Percentiles rank a stretch among this genome's conserved stretches.
These are phyloP conservation scores for Cystoisospora suis DNA, from an alignment of 169 alveolate species.

Conservation along the genomic window DNA sequence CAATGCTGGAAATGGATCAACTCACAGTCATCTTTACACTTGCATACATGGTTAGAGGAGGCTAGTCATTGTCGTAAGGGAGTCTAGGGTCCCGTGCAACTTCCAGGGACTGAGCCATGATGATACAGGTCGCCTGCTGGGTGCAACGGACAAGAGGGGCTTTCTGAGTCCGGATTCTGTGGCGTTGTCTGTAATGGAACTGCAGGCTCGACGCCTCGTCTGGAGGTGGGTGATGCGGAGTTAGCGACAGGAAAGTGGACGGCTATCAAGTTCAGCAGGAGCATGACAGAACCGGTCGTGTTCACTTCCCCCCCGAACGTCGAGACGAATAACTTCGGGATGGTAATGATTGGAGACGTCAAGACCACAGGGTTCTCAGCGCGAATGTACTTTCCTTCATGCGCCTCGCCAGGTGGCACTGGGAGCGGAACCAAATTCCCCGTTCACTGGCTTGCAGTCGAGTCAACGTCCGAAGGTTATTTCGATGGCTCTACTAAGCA, in stretches of 20 bases:
- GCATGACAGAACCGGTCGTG: neutral
- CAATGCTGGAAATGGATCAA: too few relatives aligned
- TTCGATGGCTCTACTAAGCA: neutral
- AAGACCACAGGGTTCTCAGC: neutral
- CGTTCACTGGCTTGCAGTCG: slow-evolving; percentile 19
- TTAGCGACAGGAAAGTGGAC: neutral
- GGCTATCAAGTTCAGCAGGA: neutral
- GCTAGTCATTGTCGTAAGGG: too few relatives aligned
- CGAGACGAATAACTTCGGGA: neutral
- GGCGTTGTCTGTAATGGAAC: too few relatives aligned
- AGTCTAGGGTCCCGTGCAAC: too few relatives aligned
- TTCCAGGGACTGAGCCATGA: too few relatives aligned
- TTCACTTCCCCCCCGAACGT: neutral
- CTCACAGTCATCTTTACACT: too few relatives aligned
- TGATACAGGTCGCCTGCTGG: too few relatives aligned
- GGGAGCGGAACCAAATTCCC: neutral
- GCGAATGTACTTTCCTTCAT: neutral
- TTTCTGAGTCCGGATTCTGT: too few relatives aligned
- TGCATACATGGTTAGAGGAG: too few relatives aligned
- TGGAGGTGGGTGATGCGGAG: neutral
- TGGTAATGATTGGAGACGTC: neutral
- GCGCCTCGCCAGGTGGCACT: neutral
- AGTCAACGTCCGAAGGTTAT: neutral
- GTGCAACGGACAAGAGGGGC: too few relatives aligned
- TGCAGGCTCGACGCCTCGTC: neutral